phyloP scores from a whole-genome alignment of 2,329 filamentous ascomycete species.

The Sporothrix dimorphospora region DNA sequence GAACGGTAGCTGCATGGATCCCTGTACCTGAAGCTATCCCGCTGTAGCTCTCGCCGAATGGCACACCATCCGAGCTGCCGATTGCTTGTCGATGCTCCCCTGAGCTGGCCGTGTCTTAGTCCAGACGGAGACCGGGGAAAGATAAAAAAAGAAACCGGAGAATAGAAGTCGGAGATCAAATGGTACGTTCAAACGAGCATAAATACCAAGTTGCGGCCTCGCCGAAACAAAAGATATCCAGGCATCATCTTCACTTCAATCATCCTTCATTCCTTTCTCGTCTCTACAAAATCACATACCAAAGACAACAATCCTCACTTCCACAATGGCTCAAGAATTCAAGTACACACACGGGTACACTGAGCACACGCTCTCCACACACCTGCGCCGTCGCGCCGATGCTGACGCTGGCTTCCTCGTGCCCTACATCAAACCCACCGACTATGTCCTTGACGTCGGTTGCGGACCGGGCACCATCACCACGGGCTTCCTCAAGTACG shows the following conservation, averaged over 20 bases:
- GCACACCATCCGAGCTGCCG: conserved; percentile 10
- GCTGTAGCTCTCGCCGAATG: neutral
- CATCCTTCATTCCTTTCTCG: neutral
- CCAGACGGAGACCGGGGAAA: neutral
- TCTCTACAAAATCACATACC: neutral
- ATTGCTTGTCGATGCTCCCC: neutral
- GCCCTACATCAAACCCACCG: conserved; percentile 44
- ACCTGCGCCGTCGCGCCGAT: conserved; percentile 48
- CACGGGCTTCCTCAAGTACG: conserved; percentile 46
- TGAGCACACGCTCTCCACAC: conserved; percentile 42
- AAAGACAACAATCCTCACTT: neutral
- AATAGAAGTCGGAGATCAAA: neutral
- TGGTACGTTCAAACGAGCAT: neutral
- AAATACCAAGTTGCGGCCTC: conserved; percentile 18
- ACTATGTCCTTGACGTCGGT: conserved; percentile 51
- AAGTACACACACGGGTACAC: conserved; percentile 23
- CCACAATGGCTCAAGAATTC: conserved; percentile 5
- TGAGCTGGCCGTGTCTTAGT: neutral
- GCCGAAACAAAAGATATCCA: neutral
- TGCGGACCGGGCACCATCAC: conserved; percentile 56
- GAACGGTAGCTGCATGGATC: neutral
- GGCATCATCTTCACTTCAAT: neutral
- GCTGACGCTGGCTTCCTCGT: conserved; percentile 50
- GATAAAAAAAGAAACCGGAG: neutral
- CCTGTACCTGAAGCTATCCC: neutral